Base-by-base conservation (phyloP, 1,139 yeast genomes). In the Candida pseudocylindracea region DNA sequence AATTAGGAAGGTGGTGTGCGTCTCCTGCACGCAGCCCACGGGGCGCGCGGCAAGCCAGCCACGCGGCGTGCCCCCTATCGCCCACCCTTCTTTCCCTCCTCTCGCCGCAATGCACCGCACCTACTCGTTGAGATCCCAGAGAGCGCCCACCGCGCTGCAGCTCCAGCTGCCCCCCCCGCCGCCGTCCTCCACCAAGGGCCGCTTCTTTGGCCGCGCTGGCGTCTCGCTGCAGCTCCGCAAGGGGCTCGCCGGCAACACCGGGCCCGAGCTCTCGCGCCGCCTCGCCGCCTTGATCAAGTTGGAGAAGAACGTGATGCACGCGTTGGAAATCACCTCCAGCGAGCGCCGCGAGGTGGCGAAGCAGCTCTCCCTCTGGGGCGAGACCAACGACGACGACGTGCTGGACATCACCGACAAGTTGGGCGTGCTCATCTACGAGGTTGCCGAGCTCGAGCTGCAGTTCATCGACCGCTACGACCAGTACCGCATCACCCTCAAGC, bases 141-240 rank as follows among this genome's bases (percentile, higher is more conserved):
- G 93, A 57, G 96, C 96, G 31, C 96, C 96, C 38, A 85, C 96
- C 38, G 95, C 96, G 38, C 68, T 93, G 43, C 94, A 88, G 60
- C 57, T 85, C 56, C 92, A 79, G 54, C 68, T 81, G 36, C 93
- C 93, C 13, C 93, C 96, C 33, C 94, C 95, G 34, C 95, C 95
- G 39, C 72, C 92, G 33, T 73, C 95, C 33, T 33, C 94, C 39
- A 83, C 85, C 66, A 53, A 67, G 49, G 72, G 79, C 45, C 72
- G 72, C 47, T 85, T 85, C 60, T 88, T 88, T 54, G 96, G 96
- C 49, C 70, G 74, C 54, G 78, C 85, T 38, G 85, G 93, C 34
- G 60, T 85, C 48, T 70, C 83, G 41, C 74, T 76, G 50, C 59
- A 78, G 32, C 66, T 88, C 55, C 75, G 94, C 57, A 75, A 78